Base-by-base conservation (phyloP, 139 green algal species). In the Eudorina sp. region DNA sequence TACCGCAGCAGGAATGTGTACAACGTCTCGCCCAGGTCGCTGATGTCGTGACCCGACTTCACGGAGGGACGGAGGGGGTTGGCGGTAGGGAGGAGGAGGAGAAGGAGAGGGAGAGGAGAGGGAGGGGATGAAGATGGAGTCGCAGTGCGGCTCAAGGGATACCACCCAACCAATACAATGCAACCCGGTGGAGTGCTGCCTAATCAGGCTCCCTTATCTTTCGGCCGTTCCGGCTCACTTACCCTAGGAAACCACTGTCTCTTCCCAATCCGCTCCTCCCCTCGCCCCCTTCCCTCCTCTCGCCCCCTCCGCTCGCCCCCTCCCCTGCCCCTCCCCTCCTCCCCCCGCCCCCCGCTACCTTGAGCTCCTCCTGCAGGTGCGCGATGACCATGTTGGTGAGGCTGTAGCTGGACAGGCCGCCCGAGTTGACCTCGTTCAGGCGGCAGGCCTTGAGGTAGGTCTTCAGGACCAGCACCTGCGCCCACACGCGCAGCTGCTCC, bases 341-440 rank as follows among this genome's bases (percentile, higher is more conserved):
- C 31, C 75, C 53, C 6, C 41, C 43, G 48, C 27, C 75, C 27
- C 8, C 4, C n/a, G 75, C 7, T 25, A 94, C 89, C 91, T 89
- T 91, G n/a, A 92, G 75, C 83, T 94, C 91, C 55, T 96, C 92
- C 86, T 94, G 90, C 45, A 95, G 58, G 88, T 96, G 94, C 41
- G 94, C 94, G 16, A 96, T 91, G 53, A 95, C 89, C 91, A 96
- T 94, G 89, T 95, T 95, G 58, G 89, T 92, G 34, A 96, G 85
- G 29, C 55, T 85, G 80, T 93, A 96, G 51, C 82, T 92, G 55
- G 78, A 91, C n/a, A 96, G 87, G 43, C 94, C 94, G 27, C 94
- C 94, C 27, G 86, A 83, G 29, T 85, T 82, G 29, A 95, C 92
- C 34, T 95, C 94, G 45, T 94, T 94, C 16, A 95, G 90, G 29